Percentiles rank a stretch among this genome's conserved stretches.
phyloP scores from a whole-genome alignment of 2,329 filamentous ascomycete species.

The Hyphodiscus sp. region DNA sequence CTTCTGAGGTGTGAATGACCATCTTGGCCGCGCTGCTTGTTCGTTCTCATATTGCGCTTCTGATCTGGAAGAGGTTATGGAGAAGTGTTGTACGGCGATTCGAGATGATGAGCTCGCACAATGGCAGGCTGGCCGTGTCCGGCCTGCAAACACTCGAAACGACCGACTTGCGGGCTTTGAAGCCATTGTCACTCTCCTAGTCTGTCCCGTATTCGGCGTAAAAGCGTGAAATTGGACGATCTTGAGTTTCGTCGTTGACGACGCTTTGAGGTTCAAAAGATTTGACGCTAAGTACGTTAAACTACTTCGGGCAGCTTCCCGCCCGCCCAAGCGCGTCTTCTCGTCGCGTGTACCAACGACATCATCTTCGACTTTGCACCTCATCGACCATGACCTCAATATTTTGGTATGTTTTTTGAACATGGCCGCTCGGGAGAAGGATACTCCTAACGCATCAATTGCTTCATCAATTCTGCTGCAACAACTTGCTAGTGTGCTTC shows the following conservation, averaged over 20 bases:
- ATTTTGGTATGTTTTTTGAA: slow-evolving; percentile 21
- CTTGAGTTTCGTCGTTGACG: background rate
- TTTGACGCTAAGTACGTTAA: slow-evolving; percentile 8
- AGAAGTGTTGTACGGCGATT: slow-evolving; percentile 21
- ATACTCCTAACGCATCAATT: slow-evolving; percentile 17
- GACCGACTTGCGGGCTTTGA: slow-evolving; percentile 39
- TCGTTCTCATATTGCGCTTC: slow-evolving; percentile 29
- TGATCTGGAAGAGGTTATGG: slow-evolving; percentile 21
- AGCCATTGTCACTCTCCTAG: slow-evolving; percentile 34
- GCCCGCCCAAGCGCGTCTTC: slow-evolving; percentile 9
- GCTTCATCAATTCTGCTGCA: slow-evolving; percentile 23
- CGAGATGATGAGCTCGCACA: slow-evolving; percentile 17
- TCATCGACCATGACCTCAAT: slow-evolving; percentile 11
- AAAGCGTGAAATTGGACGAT: background rate
- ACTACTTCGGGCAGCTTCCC: background rate
- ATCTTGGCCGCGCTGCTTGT: slow-evolving; percentile 47
- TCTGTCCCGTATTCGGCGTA: slow-evolving; percentile 1
- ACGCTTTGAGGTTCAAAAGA: slow-evolving; percentile 12
- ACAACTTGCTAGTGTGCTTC: slow-evolving; percentile 36
- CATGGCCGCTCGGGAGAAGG: slow-evolving; percentile 26
- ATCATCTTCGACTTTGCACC: slow-evolving; percentile 1
- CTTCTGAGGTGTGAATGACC: slow-evolving; percentile 61
- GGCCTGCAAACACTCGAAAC: slow-evolving; percentile 31
- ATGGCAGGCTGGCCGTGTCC: slow-evolving; percentile 22
- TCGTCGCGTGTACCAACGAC: background rate